These are phyloP conservation scores for Penicillium expansum DNA, from an alignment of 2,329 filamentous ascomycete species.

Conservation along the genomic window DNA sequence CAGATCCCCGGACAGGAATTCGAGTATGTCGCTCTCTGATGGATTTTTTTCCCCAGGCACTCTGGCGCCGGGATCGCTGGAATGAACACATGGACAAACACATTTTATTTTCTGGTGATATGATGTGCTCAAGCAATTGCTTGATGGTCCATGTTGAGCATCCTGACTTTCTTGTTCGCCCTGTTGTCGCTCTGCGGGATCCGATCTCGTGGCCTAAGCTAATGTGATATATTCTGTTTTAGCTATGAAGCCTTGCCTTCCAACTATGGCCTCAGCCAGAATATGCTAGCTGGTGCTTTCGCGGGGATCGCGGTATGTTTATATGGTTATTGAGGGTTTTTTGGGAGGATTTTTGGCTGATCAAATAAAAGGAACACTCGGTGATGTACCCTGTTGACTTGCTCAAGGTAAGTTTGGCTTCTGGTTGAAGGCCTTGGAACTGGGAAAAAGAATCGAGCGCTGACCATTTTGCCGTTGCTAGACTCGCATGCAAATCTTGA, in stretches of 20 bases:
- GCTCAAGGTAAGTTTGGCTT: constrained; percentile 70
- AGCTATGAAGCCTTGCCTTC: constrained; percentile 91
- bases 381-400: constrained; percentile 99
- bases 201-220: constrained; percentile 16
- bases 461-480: constrained; percentile 40
- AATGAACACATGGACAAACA: not conserved
- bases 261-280: constrained; percentile 89
- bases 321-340: not conserved
- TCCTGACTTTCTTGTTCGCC: not conserved
- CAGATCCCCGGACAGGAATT: constrained; percentile 45
- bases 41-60: constrained; percentile 8
- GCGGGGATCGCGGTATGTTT: constrained; percentile 83
- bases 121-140: not conserved
- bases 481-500: constrained; percentile 98
- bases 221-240: constrained; percentile 24
- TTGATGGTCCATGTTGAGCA: not conserved
- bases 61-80: not conserved
- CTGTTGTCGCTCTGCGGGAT: constrained; percentile 1
- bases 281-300: constrained; percentile 95
- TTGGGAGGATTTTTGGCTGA: constrained; percentile 12
- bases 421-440: not conserved
- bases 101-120: not conserved
- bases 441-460: constrained; percentile 4
- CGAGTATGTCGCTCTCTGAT: constrained; percentile 39
- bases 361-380: constrained; percentile 74